phyloP scores from a whole-genome alignment of 768 basidiomycete species.

The Panaeolus cyanescens region DNA sequence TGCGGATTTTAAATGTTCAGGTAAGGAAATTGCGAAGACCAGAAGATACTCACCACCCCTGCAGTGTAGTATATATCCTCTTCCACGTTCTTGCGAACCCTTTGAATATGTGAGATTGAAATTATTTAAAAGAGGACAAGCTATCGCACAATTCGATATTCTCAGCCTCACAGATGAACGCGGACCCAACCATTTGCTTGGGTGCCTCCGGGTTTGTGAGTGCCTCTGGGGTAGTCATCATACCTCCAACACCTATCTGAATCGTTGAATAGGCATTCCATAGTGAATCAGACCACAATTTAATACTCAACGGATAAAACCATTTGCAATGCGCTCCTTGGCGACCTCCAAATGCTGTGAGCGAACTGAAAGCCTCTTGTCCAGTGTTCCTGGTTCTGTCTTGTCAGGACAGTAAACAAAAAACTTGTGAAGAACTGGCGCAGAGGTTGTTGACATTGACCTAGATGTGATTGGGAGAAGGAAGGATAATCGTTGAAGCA shows the following conservation, averaged over 20 bases:
- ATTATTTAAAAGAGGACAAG: constrained; percentile 16
- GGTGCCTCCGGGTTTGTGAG: constrained; percentile 42
- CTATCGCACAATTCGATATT: constrained; percentile 46
- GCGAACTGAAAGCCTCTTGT: constrained; percentile 59
- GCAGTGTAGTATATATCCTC: constrained; percentile 43
- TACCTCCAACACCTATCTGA: constrained; percentile 56
- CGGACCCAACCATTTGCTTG: constrained; percentile 64
- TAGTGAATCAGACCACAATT: background rate
- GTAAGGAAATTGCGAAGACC: background rate
- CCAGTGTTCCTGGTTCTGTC: constrained; percentile 57
- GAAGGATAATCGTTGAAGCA: constrained; percentile 1
- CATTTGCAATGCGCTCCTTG: constrained; percentile 39
- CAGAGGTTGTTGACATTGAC: constrained; percentile 23
- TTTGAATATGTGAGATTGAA: constrained; percentile 14
- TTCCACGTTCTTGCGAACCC: constrained; percentile 40
- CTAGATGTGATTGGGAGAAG: constrained; percentile 12
- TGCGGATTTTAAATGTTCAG: constrained; percentile 18
- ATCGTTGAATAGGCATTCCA: background rate
- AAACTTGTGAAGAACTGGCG: constrained; percentile 25
- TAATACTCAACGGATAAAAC: constrained; percentile 50
- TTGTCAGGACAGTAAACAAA: constrained; percentile 71
- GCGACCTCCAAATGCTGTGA: constrained; percentile 50
- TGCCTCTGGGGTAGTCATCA: constrained; percentile 60
- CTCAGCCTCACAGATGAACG: constrained; percentile 55
- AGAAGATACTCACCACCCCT: constrained; percentile 32